Evolutionary conservation across 140 eudicot genomes (phyloP).

Genomic region (Cichorium intybus): DNA sequence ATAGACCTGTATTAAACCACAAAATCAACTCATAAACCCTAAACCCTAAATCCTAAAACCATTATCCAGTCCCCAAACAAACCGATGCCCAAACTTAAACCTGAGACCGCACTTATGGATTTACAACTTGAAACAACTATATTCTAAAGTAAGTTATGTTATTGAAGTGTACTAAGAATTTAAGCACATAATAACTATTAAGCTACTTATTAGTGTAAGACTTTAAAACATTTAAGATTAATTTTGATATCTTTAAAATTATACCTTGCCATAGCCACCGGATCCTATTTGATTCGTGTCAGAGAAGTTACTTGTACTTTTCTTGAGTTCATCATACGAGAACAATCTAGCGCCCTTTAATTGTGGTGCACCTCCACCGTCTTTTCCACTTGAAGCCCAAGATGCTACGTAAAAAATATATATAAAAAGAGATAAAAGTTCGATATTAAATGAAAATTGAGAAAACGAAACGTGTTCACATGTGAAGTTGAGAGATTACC

Average conservation of each 20-base stretch:
- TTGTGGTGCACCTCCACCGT: constrained; percentile 96
- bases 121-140: not conserved
- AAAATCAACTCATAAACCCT: not conserved
- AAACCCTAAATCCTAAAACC: not conserved
- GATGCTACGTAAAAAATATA: constrained; percentile 50
- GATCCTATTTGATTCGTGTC: constrained; percentile 69
- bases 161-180: too few relatives aligned
- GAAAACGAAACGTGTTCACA: not conserved
- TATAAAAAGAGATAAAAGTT: not conserved
- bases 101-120: too few relatives aligned
- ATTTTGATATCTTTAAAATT: not conserved
- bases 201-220: too few relatives aligned
- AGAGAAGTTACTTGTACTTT: constrained; percentile 72
- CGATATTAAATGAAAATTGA: not conserved
- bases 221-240: not conserved
- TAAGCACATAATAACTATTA: not conserved
- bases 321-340: constrained; percentile 88
- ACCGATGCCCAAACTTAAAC: too few relatives aligned
- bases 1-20: constrained; percentile 52
- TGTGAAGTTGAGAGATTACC: constrained; percentile 41
- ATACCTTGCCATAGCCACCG: constrained; percentile 97
- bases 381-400: constrained; percentile 84
- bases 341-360: constrained; percentile 97
- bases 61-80: not conserved
- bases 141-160: too few relatives aligned